These are phyloP conservation scores for Cyclaneusma minus DNA, from an alignment of 2,329 filamentous ascomycete species.

Conservation along the genomic window DNA sequence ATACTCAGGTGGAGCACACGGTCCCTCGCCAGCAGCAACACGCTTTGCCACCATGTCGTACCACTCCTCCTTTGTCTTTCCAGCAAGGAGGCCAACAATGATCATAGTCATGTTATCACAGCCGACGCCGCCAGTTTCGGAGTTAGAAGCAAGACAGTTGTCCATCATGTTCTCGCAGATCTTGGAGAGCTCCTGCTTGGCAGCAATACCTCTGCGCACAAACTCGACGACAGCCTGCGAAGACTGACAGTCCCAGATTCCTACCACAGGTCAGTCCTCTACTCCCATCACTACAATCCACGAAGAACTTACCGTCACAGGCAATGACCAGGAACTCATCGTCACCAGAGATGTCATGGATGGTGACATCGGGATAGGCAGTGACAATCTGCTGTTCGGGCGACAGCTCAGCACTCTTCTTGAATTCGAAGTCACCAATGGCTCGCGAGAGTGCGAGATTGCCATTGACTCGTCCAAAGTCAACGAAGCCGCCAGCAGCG, in stretches of 20 bases:
- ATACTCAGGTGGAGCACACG: constrained; percentile 97
- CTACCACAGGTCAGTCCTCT: constrained; percentile 28
- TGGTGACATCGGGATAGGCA: constrained; percentile 84
- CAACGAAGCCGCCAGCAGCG: constrained; percentile 91
- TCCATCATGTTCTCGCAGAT: constrained; percentile 99
- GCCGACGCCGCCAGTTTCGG: constrained; percentile 91
- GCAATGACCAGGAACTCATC: constrained; percentile 92
- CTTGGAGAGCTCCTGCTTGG: constrained; percentile 83
- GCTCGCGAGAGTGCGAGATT: constrained; percentile 93
- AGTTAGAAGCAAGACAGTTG: constrained; percentile 95
- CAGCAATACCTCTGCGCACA: constrained; percentile 86
- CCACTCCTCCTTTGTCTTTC: constrained; percentile 94
- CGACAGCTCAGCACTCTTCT: constrained; percentile 91
- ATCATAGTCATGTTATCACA: constrained; percentile 99
- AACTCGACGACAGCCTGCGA: constrained; percentile 97
- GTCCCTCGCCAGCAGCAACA: constrained; percentile 91
- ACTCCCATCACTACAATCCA: neutral
- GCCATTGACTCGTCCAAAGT: constrained; percentile 96
- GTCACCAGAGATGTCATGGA: constrained; percentile 79
- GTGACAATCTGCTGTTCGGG: constrained; percentile 99
- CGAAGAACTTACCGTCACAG: constrained; percentile 59
- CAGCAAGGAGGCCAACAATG: constrained; percentile 75
- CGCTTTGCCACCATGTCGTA: constrained; percentile 90
- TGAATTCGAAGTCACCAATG: constrained; percentile 99
- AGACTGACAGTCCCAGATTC: constrained; percentile 99